These are phyloP conservation scores for Carex pumila DNA, from an alignment of 176 grass and related monocot species.

Conservation along the genomic window DNA sequence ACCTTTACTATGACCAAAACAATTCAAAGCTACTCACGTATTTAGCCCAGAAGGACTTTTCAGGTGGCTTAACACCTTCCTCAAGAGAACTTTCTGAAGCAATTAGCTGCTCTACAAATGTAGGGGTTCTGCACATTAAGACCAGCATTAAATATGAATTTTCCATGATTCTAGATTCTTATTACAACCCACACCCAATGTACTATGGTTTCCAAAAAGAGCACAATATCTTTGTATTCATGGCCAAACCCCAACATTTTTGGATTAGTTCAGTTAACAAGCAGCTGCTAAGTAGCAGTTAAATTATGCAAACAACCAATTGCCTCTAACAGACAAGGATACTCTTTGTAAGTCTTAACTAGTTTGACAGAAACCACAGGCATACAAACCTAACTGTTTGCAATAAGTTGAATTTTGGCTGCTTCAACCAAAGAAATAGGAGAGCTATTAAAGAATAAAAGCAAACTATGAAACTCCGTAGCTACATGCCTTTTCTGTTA, in stretches of 20 bases:
- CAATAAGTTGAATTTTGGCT: neutral
- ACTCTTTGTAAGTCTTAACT: neutral
- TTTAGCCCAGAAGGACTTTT: conserved; percentile 99
- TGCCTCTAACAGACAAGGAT: neutral
- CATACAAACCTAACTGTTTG: neutral
- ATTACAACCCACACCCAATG: neutral
- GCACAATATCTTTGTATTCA: neutral
- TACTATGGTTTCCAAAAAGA: neutral
- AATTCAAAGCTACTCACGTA: conserved; percentile 53
- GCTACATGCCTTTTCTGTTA: neutral
- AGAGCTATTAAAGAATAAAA: neutral
- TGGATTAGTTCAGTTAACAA: neutral
- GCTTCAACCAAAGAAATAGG: neutral
- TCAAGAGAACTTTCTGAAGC: conserved; percentile 49
- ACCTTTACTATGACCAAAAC: neutral
- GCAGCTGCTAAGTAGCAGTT: neutral
- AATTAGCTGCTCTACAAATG: conserved; percentile 75
- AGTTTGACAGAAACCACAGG: neutral
- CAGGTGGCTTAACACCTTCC: conserved; percentile 78
- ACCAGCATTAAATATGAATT: neutral
- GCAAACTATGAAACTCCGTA: neutral
- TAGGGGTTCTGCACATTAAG: conserved; percentile 62
- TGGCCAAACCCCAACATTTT: neutral
- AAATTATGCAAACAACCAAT: neutral
- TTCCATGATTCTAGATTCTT: neutral